phyloP scores from a whole-genome alignment of 1,284 basidiomycete genomes.

The Ganoderma meredithae region DNA sequence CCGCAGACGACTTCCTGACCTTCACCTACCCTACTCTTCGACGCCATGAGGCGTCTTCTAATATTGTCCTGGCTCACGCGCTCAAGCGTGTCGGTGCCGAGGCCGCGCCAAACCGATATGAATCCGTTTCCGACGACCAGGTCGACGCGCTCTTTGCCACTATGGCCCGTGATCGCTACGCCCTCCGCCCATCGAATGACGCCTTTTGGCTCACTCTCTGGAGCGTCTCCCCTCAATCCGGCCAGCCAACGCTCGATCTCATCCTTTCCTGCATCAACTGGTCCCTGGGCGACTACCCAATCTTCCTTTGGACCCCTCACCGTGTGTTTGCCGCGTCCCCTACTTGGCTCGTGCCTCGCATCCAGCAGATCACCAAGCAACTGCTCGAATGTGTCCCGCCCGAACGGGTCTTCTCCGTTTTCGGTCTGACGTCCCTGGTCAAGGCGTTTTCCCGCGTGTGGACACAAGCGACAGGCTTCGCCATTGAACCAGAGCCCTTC shows the following conservation, averaged over 20 bases:
- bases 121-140: constrained; percentile 47
- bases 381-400: constrained; percentile 48
- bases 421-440: constrained; percentile 48
- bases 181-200: constrained; percentile 30
- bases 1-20: constrained; percentile 52
- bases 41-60: constrained; percentile 54
- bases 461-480: constrained; percentile 46
- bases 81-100: constrained; percentile 51
- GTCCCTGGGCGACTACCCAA: constrained; percentile 54
- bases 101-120: constrained; percentile 45
- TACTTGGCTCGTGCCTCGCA: constrained; percentile 46
- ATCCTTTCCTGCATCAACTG: constrained; percentile 56
- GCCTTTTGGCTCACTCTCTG: constrained; percentile 63
- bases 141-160: constrained; percentile 38
- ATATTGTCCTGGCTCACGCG: constrained; percentile 60
- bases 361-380: constrained; percentile 45
- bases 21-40: constrained; percentile 51
- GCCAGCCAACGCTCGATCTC: constrained; percentile 50
- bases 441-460: constrained; percentile 48
- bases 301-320: constrained; percentile 58
- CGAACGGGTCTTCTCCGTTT: constrained; percentile 52
- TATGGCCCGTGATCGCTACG: constrained; percentile 32
- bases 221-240: constrained; percentile 42
- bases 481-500: constrained; percentile 47
- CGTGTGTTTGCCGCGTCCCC: constrained; percentile 38